Evolutionary conservation across 1,284 basidiomycete genomes (phyloP).

Genomic region (Sanguinoderma infundibulare): DNA sequence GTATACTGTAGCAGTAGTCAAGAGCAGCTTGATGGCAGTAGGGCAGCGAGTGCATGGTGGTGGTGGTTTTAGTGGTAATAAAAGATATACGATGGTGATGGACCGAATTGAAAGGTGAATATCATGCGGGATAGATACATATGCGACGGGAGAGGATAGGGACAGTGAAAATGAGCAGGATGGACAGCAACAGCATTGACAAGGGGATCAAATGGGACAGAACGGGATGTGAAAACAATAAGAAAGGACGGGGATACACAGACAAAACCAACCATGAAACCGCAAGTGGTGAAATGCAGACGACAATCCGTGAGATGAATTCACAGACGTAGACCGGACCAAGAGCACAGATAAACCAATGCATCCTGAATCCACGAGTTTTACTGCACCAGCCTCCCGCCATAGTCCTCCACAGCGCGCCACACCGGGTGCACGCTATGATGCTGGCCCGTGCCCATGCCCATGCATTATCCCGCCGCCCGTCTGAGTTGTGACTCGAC

Average conservation of each 20-base stretch:
- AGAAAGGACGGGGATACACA: no score
- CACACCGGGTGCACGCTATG: slow-evolving; percentile 9
- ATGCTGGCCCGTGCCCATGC: slow-evolving; percentile 2
- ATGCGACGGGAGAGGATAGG: background rate
- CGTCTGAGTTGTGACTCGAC: slow-evolving; percentile 6
- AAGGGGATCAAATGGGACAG: no score
- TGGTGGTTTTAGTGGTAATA: background rate
- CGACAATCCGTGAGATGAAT: no score
- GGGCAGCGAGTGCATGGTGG: slow-evolving; percentile 1
- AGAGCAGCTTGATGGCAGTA: background rate
- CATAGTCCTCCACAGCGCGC: slow-evolving; percentile 14
- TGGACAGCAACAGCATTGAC: no score
- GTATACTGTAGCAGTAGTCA: background rate
- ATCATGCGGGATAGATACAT: background rate
- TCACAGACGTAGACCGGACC: no score
- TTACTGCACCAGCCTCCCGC: slow-evolving; percentile 24
- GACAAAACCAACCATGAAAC: no score
- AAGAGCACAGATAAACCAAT: no score
- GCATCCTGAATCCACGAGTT: no score
- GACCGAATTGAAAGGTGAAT: background rate
- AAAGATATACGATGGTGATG: background rate
- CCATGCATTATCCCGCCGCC: slow-evolving; percentile 1
- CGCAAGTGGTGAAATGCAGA: no score
- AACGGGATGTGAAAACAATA: no score
- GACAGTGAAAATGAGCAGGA: no score